Evolutionary conservation across 805 yeast genomes (phyloP), one percentile per base, ranked within the genome.

Genomic region (Yueomyces sp.): DNA sequence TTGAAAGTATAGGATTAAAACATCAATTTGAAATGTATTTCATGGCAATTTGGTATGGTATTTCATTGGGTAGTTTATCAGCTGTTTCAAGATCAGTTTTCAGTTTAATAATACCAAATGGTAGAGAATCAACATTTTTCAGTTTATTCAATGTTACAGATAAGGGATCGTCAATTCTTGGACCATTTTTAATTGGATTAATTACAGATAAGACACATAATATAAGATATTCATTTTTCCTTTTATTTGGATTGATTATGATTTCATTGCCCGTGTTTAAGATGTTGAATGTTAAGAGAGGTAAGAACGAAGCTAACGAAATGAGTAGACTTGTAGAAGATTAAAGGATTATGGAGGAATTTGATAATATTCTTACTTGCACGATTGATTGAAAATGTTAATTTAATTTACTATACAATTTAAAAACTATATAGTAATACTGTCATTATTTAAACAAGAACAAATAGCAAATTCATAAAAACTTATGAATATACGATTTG

Each of bases 91-190:
- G 92, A 40, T 77, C 87, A 1, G 64, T 81, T 3, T 83, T 76
- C 57, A 72, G 84, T 32, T 58, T 80, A 54, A 68, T 83, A 43
- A 80, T 83, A 39, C 94, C 94, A 26, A 68, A 65, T 40, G 92
- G 92, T 4, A 77, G 74, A 51, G 94, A 84, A 54, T 76, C 81
- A 3, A 76, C 81, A 5, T 83, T 82, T 55, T 83, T 84, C 61
- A 80, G 90, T 11, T 64, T 83, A 38, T 84, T 78, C 59, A 74
- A 84, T 37, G 77, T 83, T 37, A 84, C 94, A 1, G 92, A 83
- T 59, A 83, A 84, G 54, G 90, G 92, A 3, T 78, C 85, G 4
- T 77, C 85, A 0, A 74, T 83, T 3, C 49, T 83, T 30, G 92
- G 94, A 0, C 92, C 94, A 0, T 61, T 78, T 4, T 52, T 82